phyloP scores from a whole-genome alignment of 352 stramenopile species.

The Vaucheria bursata region DNA sequence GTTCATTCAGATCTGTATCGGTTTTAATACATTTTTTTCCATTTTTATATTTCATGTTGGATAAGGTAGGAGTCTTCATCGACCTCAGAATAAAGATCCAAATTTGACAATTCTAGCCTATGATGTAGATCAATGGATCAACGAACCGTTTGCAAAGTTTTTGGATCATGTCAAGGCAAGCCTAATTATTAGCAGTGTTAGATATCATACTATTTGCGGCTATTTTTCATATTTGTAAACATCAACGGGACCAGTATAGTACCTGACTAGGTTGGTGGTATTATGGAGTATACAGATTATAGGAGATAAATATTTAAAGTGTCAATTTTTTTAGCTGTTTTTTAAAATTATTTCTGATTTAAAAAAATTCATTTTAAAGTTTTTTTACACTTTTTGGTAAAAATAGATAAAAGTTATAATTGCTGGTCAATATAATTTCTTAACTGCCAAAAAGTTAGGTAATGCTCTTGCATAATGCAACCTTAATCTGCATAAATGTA shows the following conservation, averaged over 20 bases:
- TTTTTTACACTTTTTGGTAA: too few relatives aligned
- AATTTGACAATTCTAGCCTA: neutral
- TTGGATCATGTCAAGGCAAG: slow-evolving; percentile 48
- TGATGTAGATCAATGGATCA: slow-evolving; percentile 1
- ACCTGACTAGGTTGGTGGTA: neutral
- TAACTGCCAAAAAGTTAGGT: too few relatives aligned
- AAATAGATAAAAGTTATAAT: too few relatives aligned
- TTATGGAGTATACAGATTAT: too few relatives aligned
- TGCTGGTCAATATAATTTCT: too few relatives aligned
- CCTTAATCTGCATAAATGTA: too few relatives aligned
- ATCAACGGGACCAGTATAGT: neutral
- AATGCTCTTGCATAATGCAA: too few relatives aligned
- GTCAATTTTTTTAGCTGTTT: neutral
- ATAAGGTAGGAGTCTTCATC: slow-evolving; percentile 60
- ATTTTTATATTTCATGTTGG: too few relatives aligned
- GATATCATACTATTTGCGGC: neutral
- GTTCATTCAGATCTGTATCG: too few relatives aligned
- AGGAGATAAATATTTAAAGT: neutral
- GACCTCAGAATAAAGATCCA: slow-evolving; percentile 72
- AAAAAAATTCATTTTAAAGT: too few relatives aligned
- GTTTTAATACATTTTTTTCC: too few relatives aligned
- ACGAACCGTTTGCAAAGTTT: slow-evolving; percentile 60
- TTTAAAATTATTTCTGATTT: neutral
- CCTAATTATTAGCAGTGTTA: neutral
- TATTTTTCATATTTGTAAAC: neutral